Evolutionary conservation across 2,329 filamentous ascomycete genomes (phyloP), one percentile per base, ranked within the genome.

Genomic region (Aspergillus terreus): DNA sequence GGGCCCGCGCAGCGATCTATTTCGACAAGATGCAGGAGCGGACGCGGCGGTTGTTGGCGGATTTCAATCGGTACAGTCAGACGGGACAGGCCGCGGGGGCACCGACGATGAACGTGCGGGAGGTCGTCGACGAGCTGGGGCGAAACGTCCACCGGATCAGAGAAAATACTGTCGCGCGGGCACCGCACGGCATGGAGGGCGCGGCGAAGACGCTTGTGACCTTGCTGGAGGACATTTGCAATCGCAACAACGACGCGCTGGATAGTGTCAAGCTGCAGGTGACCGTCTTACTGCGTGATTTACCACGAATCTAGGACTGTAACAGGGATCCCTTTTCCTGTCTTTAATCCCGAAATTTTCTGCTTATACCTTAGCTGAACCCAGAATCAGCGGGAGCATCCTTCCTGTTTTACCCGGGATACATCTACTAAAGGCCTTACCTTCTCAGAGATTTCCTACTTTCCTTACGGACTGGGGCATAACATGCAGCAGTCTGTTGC

Each of bases 1-100:
- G 69, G 0, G 69, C 69, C 1, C 73, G 75, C 49, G 71, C 74
- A 2, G 66, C 64, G 4, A 71, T 71, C 38, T 78, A 75, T 58
- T 72, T 74, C 49, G 68, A 76, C 53, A 78, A 77, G 53, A 53
- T 72, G 11, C 65, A 68, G 50, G 61, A 67, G 44, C 66, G 67
- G 25, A 64, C 60, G 3, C 66, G 67, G 15, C 63, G 62, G 33
- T 53, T 75, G 5, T 56, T 76, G 7, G 53, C 55, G 9, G 63
- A 70, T 45, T 76, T 78, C 43, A 69, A 73, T 50, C 59, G 53
- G 27, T 77, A 76, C 58, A 68, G 70, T 32, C 55, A 58, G 33
- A 68, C 63, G 5, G 71, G 69, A 7, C 56, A 65, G 32, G 53
- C 47, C 1, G 62, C 64, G 3, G 48, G 52, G 4, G 64, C 59